Conservation (phyloP, 106 monocot species). For the Acorus calamus region DNA sequence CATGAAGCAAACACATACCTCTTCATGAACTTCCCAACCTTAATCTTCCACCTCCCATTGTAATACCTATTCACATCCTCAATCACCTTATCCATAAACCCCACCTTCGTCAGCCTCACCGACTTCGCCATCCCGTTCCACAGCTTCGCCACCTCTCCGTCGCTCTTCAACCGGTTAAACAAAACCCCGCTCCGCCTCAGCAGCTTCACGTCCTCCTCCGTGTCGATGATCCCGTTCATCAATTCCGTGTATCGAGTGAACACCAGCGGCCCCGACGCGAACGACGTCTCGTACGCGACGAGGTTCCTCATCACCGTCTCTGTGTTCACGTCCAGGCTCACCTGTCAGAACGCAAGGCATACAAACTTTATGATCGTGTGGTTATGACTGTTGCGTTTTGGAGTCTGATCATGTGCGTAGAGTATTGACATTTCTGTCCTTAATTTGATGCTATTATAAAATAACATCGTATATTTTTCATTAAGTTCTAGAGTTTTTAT, state of each 20-base stretch:
- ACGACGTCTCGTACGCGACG: slow-evolving; percentile 49
- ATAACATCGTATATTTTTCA: no score
- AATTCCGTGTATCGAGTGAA: slow-evolving; percentile 53
- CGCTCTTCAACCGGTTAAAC: slow-evolving; percentile 46
- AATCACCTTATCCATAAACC: slow-evolving; percentile 32
- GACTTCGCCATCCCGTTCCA: slow-evolving; percentile 59
- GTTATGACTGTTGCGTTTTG: no score
- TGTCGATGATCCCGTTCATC: slow-evolving; percentile 71
- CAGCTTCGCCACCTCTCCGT: slow-evolving; percentile 35
- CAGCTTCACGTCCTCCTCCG: slow-evolving; percentile 35
- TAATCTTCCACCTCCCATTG: slow-evolving; percentile 26
- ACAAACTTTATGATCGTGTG: no score
- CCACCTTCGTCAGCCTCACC: slow-evolving; percentile 34
- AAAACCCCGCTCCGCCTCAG: slow-evolving; percentile 28
- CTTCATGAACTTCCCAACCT: slow-evolving; percentile 22
- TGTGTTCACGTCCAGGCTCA: slow-evolving; percentile 36
- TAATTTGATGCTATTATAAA: no score
- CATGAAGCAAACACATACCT: slow-evolving; percentile 42
- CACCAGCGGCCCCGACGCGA: slow-evolving; percentile 28
- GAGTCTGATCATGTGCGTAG: no score
- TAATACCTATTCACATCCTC: slow-evolving; percentile 38
- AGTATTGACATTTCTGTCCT: no score
- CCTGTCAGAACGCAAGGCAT: no score
- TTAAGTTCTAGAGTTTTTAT: no score
- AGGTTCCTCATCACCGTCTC: slow-evolving; percentile 38